A percentile compares a stretch with the other conserved stretches of the same genome.
phyloP scores from a whole-genome alignment of 2,329 filamentous ascomycete genomes.

The Cryphonectria naterciae region DNA sequence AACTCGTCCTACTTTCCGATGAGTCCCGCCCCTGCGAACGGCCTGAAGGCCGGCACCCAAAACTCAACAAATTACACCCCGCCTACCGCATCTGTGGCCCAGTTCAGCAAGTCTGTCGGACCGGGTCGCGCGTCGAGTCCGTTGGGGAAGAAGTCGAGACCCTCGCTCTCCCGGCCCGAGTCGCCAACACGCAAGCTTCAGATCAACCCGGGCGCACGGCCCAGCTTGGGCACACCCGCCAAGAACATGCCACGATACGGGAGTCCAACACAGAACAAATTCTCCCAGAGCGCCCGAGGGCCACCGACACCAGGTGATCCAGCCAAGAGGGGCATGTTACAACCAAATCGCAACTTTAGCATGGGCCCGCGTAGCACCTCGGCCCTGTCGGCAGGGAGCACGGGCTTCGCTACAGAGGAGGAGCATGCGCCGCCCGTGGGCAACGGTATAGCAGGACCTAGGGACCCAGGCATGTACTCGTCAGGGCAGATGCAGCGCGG shows the following conservation, averaged over 20 bases:
- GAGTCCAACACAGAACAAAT: slow-evolving; percentile 64
- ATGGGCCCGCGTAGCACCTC: slow-evolving; percentile 63
- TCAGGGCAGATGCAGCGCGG: slow-evolving; percentile 60
- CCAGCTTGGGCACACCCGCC: slow-evolving; percentile 60
- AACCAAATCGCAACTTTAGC: slow-evolving; percentile 54
- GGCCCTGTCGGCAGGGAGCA: slow-evolving; percentile 55
- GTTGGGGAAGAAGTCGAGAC: slow-evolving; percentile 70
- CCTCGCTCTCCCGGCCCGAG: slow-evolving; percentile 84
- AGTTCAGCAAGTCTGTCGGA: slow-evolving; percentile 88
- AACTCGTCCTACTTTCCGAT: slow-evolving; percentile 55
- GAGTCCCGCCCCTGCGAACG: slow-evolving; percentile 69
- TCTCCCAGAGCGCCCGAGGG: slow-evolving; percentile 67
- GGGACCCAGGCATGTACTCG: slow-evolving; percentile 32
- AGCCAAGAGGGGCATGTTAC: slow-evolving; percentile 54
- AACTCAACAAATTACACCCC: slow-evolving; percentile 66
- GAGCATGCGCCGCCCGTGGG: slow-evolving; percentile 59
- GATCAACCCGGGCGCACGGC: slow-evolving; percentile 62
- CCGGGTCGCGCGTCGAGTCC: slow-evolving; percentile 75
- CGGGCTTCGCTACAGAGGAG: slow-evolving; percentile 57
- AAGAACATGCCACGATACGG: slow-evolving; percentile 58
- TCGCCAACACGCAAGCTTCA: slow-evolving; percentile 77
- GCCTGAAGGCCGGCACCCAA: slow-evolving; percentile 58
- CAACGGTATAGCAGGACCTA: slow-evolving; percentile 54
- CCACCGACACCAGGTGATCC: slow-evolving; percentile 59
- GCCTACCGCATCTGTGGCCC: slow-evolving; percentile 68